Percentiles rank a stretch among this genome's conserved stretches.
Evolutionary conservation across 768 basidiomycete species (phyloP).

Genomic region (Dacryopinax spathularia): DNA sequence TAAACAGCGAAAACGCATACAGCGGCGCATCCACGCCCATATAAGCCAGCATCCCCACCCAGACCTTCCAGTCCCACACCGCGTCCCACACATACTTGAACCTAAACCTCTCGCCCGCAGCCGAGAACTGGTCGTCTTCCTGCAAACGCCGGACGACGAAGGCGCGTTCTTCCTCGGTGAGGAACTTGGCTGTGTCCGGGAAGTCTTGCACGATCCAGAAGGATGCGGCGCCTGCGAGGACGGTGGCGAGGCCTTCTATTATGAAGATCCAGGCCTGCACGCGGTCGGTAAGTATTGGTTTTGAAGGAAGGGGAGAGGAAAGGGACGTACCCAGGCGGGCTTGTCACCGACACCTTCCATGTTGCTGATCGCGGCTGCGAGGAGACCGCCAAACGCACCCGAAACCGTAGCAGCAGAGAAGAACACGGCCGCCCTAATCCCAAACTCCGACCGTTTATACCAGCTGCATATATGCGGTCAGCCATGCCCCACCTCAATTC

Average conservation of each 20-base stretch:
- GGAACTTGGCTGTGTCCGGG: slow-evolving; percentile 65
- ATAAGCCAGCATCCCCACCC: slow-evolving; percentile 8
- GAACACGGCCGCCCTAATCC: slow-evolving; percentile 53
- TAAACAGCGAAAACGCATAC: slow-evolving; percentile 64
- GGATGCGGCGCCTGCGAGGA: slow-evolving; percentile 48
- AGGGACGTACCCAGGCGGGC: slow-evolving; percentile 34
- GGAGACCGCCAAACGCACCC: slow-evolving; percentile 63
- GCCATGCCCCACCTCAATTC: slow-evolving; percentile 17
- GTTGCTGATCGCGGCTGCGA: slow-evolving; percentile 40
- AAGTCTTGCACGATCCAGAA: slow-evolving; percentile 75
- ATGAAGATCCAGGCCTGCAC: slow-evolving; percentile 62
- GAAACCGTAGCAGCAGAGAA: slow-evolving; percentile 67
- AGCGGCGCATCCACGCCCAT: slow-evolving; percentile 41
- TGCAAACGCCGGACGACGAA: slow-evolving; percentile 53
- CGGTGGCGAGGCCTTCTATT: slow-evolving; percentile 51
- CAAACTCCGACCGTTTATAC: slow-evolving; percentile 74
- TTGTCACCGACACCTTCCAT: slow-evolving; percentile 41
- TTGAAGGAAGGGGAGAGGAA: not conserved
- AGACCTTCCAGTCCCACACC: slow-evolving; percentile 61
- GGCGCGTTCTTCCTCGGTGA: slow-evolving; percentile 49
- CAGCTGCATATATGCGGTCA: slow-evolving; percentile 32
- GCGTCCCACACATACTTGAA: slow-evolving; percentile 46
- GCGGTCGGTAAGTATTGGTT: not conserved
- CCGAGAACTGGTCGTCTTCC: slow-evolving; percentile 53
- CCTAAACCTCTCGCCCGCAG: slow-evolving; percentile 48